Conservation (phyloP, 1,284 basidiomycete genomes). For the Amylostereum chailletii region DNA sequence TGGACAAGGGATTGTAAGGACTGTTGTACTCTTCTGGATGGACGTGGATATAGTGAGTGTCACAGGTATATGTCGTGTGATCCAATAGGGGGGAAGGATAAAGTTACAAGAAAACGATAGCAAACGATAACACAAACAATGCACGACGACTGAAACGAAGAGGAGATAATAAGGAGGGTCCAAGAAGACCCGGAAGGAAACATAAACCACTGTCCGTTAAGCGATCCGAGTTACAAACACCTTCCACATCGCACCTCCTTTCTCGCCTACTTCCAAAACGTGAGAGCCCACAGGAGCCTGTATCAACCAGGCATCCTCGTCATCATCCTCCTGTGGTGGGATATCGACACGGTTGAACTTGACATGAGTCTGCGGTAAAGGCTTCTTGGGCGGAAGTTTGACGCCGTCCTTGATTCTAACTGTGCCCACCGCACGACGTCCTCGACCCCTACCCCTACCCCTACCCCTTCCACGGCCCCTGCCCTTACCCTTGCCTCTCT, state of each 20-base stretch:
- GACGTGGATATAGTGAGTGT: no score
- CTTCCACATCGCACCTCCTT: conserved; percentile 56
- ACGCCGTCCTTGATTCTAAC: conserved; percentile 18
- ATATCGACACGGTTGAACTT: conserved; percentile 21
- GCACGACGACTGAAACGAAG: no score
- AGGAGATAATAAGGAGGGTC: no score
- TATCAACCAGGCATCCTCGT: conserved; percentile 43
- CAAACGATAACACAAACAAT: not conserved
- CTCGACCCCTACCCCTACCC: not conserved
- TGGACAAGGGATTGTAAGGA: no score
- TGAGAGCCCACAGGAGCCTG: conserved; percentile 44
- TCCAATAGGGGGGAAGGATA: no score
- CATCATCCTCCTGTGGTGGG: conserved; percentile 25
- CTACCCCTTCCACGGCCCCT: not conserved
- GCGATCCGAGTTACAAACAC: conserved; percentile 32
- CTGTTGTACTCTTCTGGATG: no score
- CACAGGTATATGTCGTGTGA: no score
- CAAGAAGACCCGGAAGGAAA: no score
- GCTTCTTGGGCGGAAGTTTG: conserved; percentile 16
- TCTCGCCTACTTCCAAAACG: conserved; percentile 61
- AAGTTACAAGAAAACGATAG: no score
- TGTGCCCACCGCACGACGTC: conserved; percentile 2
- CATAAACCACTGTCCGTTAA: no score
- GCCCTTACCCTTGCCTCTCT: conserved; percentile 13
- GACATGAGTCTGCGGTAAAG: conserved; percentile 16